A percentile compares a stretch with the other conserved stretches of the same genome.
Evolutionary conservation across 495 filamentous ascomycete genomes (phyloP).

Genomic region (Aspergillus indologenus): DNA sequence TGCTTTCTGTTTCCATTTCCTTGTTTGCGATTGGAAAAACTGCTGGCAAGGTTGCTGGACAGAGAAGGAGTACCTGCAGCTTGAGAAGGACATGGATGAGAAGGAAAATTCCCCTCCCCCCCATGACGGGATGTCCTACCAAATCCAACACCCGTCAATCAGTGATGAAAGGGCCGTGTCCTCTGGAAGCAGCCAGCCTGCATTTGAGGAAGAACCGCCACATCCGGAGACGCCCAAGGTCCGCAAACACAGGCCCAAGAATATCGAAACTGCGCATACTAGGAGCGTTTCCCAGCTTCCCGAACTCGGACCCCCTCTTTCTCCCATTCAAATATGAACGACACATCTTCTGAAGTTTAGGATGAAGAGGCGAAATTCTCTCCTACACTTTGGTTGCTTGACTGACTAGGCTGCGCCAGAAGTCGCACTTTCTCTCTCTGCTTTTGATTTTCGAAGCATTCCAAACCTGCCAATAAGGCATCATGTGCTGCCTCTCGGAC

Average conservation of each 20-base stretch:
- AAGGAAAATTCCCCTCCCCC: conserved; percentile 29
- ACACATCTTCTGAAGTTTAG: not conserved
- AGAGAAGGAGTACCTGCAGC: conserved; percentile 72
- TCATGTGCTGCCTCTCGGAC: conserved; percentile 16
- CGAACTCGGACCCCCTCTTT: conserved; percentile 73
- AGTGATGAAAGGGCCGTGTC: conserved; percentile 59
- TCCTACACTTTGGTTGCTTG: conserved; percentile 1
- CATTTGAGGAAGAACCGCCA: conserved; percentile 28
- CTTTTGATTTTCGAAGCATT: conserved; percentile 2
- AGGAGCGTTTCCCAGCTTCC: conserved; percentile 47
- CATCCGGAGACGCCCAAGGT: conserved; percentile 33
- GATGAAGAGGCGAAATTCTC: not conserved
- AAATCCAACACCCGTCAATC: conserved; percentile 13
- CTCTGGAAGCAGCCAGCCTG: conserved; percentile 58
- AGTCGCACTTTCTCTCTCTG: not conserved
- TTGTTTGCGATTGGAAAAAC: conserved; percentile 87
- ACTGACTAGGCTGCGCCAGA: conserved; percentile 20
- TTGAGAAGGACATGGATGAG: conserved; percentile 64
- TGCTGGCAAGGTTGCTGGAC: conserved; percentile 95
- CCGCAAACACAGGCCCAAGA: conserved; percentile 37
- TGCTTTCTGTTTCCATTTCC: conserved; percentile 82
- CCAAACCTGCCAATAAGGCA: not conserved
- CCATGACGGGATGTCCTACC: conserved; percentile 18
- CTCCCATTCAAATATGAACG: conserved; percentile 57
- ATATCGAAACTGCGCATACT: conserved; percentile 38